Base-by-base conservation (phyloP, 2,329 filamentous ascomycete genomes). In the Magnaporthiopsis poae region DNA sequence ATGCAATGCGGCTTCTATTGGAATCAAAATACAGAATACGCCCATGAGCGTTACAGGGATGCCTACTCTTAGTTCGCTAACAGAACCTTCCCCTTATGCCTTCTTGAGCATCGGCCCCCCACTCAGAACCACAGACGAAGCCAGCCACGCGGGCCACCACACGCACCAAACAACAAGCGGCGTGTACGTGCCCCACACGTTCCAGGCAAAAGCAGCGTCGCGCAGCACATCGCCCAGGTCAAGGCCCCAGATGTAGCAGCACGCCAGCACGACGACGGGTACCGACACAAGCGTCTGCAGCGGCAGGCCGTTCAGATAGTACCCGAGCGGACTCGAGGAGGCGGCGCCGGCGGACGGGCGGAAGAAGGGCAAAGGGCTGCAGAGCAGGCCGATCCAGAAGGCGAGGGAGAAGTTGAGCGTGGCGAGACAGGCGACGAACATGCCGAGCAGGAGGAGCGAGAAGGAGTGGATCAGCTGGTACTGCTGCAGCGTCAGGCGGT, bases 381-480 rank as follows among this genome's bases (percentile, higher is more conserved):
- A 87, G 62, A 94, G 80, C 2, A 98, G 80, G 56, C 95, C 95
- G 64, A 97, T 82, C 56, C 96, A 81, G 74, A 98, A 89, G 63
- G 92, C 88, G 18, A 97, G 87, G 3, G 90, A 92, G 81, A 99
- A 99, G 78, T 99, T 99, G 65, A 99, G 85, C 0, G 94, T 99
- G 2, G 95, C 94, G 15, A 99, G 88, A 0, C 93, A 90, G 15
- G 93, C 93, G 70, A 99, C 87, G 72, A 92, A 93, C 81, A 97
- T 91, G 72, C 95, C 95, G 0, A 98, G 85, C 12, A 96, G 82
- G 15, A 99, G 86, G n/a, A 98, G 86, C 7, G 92, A 96, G 80
- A 98, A 92, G 67, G 90, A 95, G 75, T 96, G 93, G 70, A 92
- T 87, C 65, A 97, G 85, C 63, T 88, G 85, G 73, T 89, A 88